phyloP scores from a whole-genome alignment of 73 alveolate genomes.

The Paramecium sexaurelia region DNA sequence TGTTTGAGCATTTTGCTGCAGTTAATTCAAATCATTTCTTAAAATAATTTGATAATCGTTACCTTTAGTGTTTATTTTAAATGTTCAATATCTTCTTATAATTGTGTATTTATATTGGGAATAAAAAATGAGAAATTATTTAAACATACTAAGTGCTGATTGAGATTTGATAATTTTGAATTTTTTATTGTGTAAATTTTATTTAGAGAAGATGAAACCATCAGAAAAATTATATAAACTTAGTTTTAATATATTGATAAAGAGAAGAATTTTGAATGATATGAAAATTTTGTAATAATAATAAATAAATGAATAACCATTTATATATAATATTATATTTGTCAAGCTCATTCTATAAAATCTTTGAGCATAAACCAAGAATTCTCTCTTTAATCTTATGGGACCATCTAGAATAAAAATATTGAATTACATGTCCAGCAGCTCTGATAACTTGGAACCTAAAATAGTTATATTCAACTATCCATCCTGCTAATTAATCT shows the following conservation, averaged over 20 bases:
- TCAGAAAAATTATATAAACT: no score
- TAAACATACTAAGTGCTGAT: no score
- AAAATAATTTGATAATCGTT: neutral
- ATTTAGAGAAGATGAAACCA: no score
- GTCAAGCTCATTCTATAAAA: neutral
- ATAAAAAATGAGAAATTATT: no score
- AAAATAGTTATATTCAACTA: neutral
- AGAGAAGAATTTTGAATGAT: no score
- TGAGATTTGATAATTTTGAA: no score
- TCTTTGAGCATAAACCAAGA: neutral
- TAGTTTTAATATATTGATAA: no score
- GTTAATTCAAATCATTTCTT: neutral
- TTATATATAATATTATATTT: neutral
- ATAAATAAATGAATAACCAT: neutral
- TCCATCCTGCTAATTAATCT: conserved; percentile 50
- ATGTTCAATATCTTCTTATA: neutral
- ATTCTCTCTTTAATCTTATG: conserved; percentile 53
- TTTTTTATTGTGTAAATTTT: no score
- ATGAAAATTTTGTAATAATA: no score
- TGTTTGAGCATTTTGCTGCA: neutral
- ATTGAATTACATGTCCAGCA: conserved; percentile 56
- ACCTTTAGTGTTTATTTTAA: neutral
- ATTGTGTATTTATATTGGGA: no score
- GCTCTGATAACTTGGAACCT: conserved; percentile 14
- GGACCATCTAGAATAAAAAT: conserved; percentile 21